A percentile compares a stretch with the other conserved stretches of the same genome.
Conservation (phyloP, 345 rosid genomes). For the Moringa oleifera region DNA sequence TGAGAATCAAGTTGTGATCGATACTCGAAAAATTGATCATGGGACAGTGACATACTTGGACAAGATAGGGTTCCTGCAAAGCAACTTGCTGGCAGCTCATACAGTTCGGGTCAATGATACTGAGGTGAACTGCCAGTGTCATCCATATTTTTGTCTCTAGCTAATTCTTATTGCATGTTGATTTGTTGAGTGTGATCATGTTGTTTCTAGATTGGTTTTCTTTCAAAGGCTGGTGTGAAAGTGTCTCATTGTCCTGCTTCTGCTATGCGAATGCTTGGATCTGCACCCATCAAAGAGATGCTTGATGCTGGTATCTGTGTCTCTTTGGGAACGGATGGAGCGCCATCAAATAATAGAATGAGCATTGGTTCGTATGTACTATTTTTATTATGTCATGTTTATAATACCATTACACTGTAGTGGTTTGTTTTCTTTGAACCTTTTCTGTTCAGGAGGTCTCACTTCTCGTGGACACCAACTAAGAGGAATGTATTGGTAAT, state of each 20-base stretch:
- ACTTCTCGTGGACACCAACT: too few relatives aligned
- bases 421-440: too few relatives aligned
- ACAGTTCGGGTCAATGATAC: conserved; percentile 47
- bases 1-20: conserved; percentile 43
- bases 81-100: conserved; percentile 58
- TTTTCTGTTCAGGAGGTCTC: too few relatives aligned
- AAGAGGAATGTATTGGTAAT: too few relatives aligned
- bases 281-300: conserved; percentile 63
- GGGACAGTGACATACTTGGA: conserved; percentile 63
- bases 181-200: background rate
- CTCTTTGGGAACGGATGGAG: too few relatives aligned
- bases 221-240: conserved; percentile 56
- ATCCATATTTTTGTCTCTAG: background rate
- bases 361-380: conserved; percentile 23
- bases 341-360: conserved; percentile 76
- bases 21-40: conserved; percentile 41
- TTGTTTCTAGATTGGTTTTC: conserved; percentile 45
- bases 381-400: too few relatives aligned
- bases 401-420: too few relatives aligned
- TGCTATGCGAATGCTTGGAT: conserved; percentile 80
- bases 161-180: background rate
- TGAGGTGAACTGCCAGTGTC: conserved; percentile 34
- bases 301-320: conserved; percentile 54
- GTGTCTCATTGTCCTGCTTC: conserved; percentile 75
- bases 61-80: conserved; percentile 44